A percentile compares a stretch with the other conserved stretches of the same genome.
Conservation (phyloP, 495 filamentous ascomycete genomes). For the Daldinia caldariorum region DNA sequence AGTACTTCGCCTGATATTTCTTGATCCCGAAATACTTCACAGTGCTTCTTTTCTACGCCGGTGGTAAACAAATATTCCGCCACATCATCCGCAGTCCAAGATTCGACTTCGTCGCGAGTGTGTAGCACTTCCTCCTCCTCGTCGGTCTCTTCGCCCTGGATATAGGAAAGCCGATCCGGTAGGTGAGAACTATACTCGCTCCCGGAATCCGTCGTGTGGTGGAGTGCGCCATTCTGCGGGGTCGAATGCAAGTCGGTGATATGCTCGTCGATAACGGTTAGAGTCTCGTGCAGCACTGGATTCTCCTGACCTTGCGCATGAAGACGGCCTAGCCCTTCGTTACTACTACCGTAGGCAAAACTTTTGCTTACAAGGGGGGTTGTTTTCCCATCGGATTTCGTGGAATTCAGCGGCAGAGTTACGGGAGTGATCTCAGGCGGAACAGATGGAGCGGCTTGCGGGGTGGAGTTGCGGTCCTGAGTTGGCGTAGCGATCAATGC, state of each 20-base stretch:
- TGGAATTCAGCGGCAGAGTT: slow-evolving; percentile 53
- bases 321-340: slow-evolving; percentile 38
- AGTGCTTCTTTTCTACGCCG: slow-evolving; percentile 85
- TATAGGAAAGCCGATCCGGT: slow-evolving; percentile 83
- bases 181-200: slow-evolving; percentile 89
- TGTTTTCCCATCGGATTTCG: slow-evolving; percentile 46
- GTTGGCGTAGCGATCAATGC: slow-evolving; percentile 52
- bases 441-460: slow-evolving; percentile 27
- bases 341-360: slow-evolving; percentile 32
- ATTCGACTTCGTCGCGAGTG: slow-evolving; percentile 70
- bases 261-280: slow-evolving; percentile 98
- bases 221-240: slow-evolving; percentile 58
- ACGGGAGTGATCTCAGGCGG: slow-evolving; percentile 44
- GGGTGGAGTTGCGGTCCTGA: slow-evolving; percentile 46
- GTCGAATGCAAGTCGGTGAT: slow-evolving; percentile 91
- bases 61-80: slow-evolving; percentile 83
- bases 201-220: slow-evolving; percentile 78
- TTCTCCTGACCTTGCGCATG: slow-evolving; percentile 63
- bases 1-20: slow-evolving; percentile 95
- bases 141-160: slow-evolving; percentile 87
- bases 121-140: slow-evolving; percentile 68
- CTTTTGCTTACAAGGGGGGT: slow-evolving; percentile 38
- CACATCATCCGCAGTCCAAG: slow-evolving; percentile 81
- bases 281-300: slow-evolving; percentile 93
- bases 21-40: slow-evolving; percentile 93